A percentile compares a stretch with the other conserved stretches of the same genome.
Evolutionary conservation across 2,329 filamentous ascomycete genomes (phyloP).

Genomic region (Furcasterigmium furcatum): DNA sequence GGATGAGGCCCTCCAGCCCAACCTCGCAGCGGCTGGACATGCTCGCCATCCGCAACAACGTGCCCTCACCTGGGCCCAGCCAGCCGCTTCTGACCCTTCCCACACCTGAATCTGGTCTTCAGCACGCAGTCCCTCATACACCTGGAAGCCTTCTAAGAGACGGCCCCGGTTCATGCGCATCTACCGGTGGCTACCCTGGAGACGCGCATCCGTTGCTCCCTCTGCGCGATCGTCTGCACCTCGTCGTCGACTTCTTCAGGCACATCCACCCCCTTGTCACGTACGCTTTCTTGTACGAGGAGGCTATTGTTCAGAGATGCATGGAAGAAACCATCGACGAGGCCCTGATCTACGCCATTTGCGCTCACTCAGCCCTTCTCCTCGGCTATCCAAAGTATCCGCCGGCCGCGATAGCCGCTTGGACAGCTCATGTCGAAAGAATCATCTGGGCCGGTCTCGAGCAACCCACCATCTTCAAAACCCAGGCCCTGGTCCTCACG

Average conservation of each 20-base stretch:
- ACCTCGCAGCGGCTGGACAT: no score
- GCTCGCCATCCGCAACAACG: no score
- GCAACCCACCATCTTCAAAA: conserved; percentile 15
- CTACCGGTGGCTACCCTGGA: neutral
- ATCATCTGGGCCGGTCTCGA: conserved; percentile 16
- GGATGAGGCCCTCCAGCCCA: neutral
- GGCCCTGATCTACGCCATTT: conserved; percentile 7
- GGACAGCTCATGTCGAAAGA: conserved; percentile 41
- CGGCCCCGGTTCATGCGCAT: neutral
- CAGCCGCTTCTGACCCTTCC: neutral
- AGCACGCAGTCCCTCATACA: neutral
- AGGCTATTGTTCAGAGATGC: neutral
- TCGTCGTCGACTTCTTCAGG: conserved; percentile 17
- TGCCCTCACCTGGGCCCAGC: neutral
- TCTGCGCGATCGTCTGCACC: conserved; percentile 9
- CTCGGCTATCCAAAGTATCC: neutral
- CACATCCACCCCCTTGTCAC: conserved; percentile 15
- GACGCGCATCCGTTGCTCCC: conserved; percentile 3
- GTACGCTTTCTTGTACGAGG: conserved; percentile 9
- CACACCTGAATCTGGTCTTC: neutral
- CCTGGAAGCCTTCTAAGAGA: neutral
- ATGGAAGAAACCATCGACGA: conserved; percentile 4
- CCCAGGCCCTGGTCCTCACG: conserved; percentile 38
- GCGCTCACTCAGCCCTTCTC: conserved; percentile 7
- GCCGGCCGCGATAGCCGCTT: conserved; percentile 1